A percentile compares a stretch with the other conserved stretches of the same genome.
phyloP scores from a whole-genome alignment of 2,329 filamentous ascomycete species.

The Bisporella sp. region DNA sequence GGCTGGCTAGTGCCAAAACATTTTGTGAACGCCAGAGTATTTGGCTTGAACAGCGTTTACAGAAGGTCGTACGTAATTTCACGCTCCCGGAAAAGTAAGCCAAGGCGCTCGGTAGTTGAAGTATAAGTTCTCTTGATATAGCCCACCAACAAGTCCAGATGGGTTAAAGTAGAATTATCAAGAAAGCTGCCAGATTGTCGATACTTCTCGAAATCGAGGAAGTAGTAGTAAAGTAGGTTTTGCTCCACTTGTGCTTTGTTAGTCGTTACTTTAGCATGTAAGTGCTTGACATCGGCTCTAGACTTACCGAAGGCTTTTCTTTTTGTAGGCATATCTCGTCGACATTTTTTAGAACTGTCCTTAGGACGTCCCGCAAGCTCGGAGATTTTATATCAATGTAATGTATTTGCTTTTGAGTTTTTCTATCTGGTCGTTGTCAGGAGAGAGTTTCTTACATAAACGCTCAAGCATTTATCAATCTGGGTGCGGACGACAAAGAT shows the following conservation, averaged over 20 bases:
- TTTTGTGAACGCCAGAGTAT: conserved; percentile 23
- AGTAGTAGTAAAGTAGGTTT: conserved; percentile 10
- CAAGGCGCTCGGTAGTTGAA: conserved; percentile 4
- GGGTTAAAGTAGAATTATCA: conserved; percentile 1
- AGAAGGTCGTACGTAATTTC: conserved; percentile 31
- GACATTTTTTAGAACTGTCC: conserved; percentile 25
- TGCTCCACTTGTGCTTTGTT: conserved; percentile 8
- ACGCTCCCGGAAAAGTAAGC: conserved; percentile 19
- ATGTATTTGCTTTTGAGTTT: conserved; percentile 16
- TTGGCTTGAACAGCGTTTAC: conserved; percentile 30
- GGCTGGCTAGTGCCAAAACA: conserved; percentile 14
- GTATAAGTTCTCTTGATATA: conserved; percentile 12
- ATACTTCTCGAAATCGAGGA: conserved; percentile 9
- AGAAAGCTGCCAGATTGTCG: not conserved
- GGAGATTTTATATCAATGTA: conserved; percentile 28
- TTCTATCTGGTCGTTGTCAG: conserved; percentile 6
- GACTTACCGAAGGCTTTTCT: conserved; percentile 20
- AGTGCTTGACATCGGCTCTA: not conserved
- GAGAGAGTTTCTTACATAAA: not conserved
- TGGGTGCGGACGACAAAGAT: conserved; percentile 12
- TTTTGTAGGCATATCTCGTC: conserved; percentile 25
- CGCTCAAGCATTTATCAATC: conserved; percentile 7
- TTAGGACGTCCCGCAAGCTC: conserved; percentile 25
- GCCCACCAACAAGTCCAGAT: conserved; percentile 11
- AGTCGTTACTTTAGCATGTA: conserved; percentile 1